These are phyloP conservation scores for Diaporthe citriasiana DNA, from an alignment of 2,329 filamentous ascomycete genomes.

Conservation along the genomic window DNA sequence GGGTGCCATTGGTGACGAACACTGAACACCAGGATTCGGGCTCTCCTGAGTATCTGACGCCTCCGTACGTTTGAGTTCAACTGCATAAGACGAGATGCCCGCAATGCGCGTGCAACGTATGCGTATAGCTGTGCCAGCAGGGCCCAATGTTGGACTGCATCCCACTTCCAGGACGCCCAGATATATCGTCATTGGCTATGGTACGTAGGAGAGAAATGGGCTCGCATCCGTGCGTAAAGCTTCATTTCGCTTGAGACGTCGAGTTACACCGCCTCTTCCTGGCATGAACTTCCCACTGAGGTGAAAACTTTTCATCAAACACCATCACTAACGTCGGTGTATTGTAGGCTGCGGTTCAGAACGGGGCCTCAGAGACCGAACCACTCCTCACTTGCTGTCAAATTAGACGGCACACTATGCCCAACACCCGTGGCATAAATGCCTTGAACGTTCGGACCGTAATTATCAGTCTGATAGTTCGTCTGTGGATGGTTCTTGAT, in stretches of 20 bases:
- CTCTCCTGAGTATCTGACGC: background rate
- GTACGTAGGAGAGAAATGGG: background rate
- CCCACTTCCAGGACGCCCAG: background rate
- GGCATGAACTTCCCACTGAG: background rate
- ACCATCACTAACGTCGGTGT: background rate
- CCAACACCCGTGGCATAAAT: constrained; percentile 50
- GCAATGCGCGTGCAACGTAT: background rate
- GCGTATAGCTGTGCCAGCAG: background rate
- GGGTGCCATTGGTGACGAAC: constrained; percentile 6
- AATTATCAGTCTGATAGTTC: constrained; percentile 57
- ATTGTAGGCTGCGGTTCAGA: background rate
- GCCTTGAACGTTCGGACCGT: constrained; percentile 54
- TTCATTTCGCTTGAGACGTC: background rate
- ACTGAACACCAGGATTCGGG: background rate
- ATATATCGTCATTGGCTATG: background rate
- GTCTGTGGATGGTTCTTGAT: constrained; percentile 52
- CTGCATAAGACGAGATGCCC: background rate
- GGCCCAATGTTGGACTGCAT: background rate
- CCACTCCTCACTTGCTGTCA: constrained; percentile 51
- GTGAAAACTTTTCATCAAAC: background rate
- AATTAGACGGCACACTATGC: constrained; percentile 46
- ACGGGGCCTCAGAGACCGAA: constrained; percentile 47
- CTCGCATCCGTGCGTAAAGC: background rate
- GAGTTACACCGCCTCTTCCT: background rate
- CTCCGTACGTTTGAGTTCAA: constrained; percentile 14